Evolutionary conservation across 73 alveolate species (phyloP).

Genomic region (Paraurostyla sp.): DNA sequence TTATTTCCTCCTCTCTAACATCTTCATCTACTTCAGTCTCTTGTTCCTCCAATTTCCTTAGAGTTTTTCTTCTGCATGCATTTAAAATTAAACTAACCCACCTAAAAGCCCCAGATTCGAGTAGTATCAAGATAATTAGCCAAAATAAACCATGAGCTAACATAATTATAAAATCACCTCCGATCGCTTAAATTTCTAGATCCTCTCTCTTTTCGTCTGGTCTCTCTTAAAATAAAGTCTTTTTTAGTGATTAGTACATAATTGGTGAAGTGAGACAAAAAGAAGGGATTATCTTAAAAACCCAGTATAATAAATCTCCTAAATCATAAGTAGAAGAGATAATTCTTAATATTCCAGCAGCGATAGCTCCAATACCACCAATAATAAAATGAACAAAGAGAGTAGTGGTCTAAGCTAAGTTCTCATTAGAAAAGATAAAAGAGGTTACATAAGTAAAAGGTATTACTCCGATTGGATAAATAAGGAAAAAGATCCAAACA

Average conservation of each 20-base stretch:
- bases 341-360: conserved; percentile 70
- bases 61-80: background rate
- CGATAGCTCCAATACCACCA: conserved; percentile 78
- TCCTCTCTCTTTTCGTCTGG: conserved; percentile 38
- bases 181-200: conserved; percentile 68
- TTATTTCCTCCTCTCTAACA: conserved; percentile 68
- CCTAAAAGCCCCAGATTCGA: conserved; percentile 35
- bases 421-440: conserved; percentile 73
- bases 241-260: conserved; percentile 62
- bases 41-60: background rate
- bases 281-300: conserved; percentile 81
- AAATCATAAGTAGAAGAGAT: conserved; percentile 74
- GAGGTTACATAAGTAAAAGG: conserved; percentile 86
- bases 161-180: conserved; percentile 74
- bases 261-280: conserved; percentile 79
- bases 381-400: conserved; percentile 74
- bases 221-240: conserved; percentile 3
- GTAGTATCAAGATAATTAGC: background rate
- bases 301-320: conserved; percentile 71
- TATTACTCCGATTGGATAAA: conserved; percentile 82
- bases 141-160: conserved; percentile 42
- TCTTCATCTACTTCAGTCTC: conserved; percentile 62
- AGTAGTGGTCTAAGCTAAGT: conserved; percentile 79
- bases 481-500: conserved; percentile 75
- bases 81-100: conserved; percentile 9